These are phyloP conservation scores for Erigeron philadelphicus DNA, from an alignment of 140 eudicot genomes.

Conservation along the genomic window DNA sequence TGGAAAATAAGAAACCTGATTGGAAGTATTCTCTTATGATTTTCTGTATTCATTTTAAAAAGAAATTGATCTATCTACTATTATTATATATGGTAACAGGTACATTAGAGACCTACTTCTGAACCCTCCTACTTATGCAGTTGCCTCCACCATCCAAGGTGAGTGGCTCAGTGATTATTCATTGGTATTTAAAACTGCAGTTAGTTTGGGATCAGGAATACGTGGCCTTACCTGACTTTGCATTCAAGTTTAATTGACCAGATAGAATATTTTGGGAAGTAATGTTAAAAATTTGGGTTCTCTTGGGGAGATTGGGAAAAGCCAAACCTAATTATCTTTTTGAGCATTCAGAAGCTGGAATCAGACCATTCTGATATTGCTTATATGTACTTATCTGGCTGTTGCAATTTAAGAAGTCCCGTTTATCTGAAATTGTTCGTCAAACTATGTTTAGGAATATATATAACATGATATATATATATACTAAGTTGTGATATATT, in stretches of 20 bases:
- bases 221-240: constrained; percentile 3
- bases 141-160: constrained; percentile 84
- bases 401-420: neutral
- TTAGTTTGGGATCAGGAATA: constrained; percentile 17
- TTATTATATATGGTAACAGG: constrained; percentile 38
- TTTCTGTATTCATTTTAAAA: neutral
- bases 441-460: constrained; percentile 9
- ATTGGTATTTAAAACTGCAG: constrained; percentile 13
- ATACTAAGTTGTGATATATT: constrained; percentile 15
- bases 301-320: constrained; percentile 10
- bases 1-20: neutral
- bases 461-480: neutral
- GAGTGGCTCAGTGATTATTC: constrained; percentile 21
- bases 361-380: constrained; percentile 1
- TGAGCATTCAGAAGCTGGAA: constrained; percentile 3
- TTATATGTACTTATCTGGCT: constrained; percentile 4
- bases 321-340: constrained; percentile 7
- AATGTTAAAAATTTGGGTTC: neutral
- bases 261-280: neutral
- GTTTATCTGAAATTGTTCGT: neutral
- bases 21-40: neutral
- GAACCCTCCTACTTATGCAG: constrained; percentile 90
- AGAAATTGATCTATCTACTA: neutral
- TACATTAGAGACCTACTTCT: constrained; percentile 87
- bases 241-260: constrained; percentile 1